Evolutionary conservation across 306 rosid species (phyloP).

Genomic region (Ceratonia siliqua): DNA sequence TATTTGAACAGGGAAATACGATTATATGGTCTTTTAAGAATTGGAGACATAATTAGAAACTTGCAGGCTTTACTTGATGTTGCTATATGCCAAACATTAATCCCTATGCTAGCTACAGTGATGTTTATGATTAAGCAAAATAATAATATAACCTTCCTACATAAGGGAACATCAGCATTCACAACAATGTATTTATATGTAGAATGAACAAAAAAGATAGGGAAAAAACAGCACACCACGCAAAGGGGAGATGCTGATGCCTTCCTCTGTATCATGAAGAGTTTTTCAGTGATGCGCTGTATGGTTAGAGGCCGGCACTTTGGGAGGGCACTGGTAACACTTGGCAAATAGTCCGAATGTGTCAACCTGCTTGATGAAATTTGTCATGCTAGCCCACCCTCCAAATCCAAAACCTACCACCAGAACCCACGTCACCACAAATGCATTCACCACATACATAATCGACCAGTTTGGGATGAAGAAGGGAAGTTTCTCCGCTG

Average conservation of each 20-base stretch:
- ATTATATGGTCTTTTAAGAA: slow-evolving; percentile 11
- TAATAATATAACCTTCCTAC: slow-evolving; percentile 31
- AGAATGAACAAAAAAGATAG: slow-evolving; percentile 33
- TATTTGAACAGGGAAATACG: neutral
- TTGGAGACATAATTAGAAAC: slow-evolving; percentile 28
- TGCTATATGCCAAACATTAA: slow-evolving; percentile 33
- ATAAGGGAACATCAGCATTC: slow-evolving; percentile 41
- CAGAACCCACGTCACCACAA: slow-evolving; percentile 74
- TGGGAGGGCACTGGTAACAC: slow-evolving; percentile 78
- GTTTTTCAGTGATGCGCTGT: slow-evolving; percentile 51
- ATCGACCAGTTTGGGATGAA: slow-evolving; percentile 75
- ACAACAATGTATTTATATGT: slow-evolving; percentile 22
- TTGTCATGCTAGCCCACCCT: slow-evolving; percentile 94
- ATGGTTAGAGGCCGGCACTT: slow-evolving; percentile 37
- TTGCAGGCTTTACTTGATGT: slow-evolving; percentile 30
- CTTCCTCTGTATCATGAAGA: slow-evolving; percentile 29
- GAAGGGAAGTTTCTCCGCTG: slow-evolving; percentile 77
- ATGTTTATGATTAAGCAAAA: slow-evolving; percentile 29
- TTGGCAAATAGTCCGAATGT: slow-evolving; percentile 86
- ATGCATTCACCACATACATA: slow-evolving; percentile 66
- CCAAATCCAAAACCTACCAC: slow-evolving; percentile 90
- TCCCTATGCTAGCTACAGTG: slow-evolving; percentile 18
- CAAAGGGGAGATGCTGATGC: slow-evolving; percentile 37
- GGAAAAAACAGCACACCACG: slow-evolving; percentile 41
- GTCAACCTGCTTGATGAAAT: slow-evolving; percentile 85